Evolutionary conservation across 2,329 filamentous ascomycete species (phyloP).

Genomic region (Penicillium sp.): DNA sequence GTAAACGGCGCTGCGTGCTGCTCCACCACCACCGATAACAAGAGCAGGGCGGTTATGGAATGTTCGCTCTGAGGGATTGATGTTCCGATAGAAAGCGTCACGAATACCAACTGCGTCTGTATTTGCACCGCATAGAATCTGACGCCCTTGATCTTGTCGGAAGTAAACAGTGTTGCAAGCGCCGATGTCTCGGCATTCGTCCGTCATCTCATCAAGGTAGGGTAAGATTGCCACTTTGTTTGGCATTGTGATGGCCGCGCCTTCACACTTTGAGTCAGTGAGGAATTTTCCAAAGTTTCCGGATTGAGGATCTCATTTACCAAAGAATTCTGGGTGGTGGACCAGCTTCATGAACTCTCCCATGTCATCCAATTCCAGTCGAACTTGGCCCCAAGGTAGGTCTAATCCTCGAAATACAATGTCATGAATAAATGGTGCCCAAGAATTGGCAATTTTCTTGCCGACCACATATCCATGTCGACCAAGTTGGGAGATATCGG

Average conservation of each 20-base stretch:
- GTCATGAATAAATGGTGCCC: neutral
- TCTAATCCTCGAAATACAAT: neutral
- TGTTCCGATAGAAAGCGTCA: too few relatives aligned
- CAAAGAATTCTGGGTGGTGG: neutral
- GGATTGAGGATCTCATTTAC: too few relatives aligned
- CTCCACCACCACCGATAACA: slow-evolving; percentile 23
- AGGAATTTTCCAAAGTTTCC: too few relatives aligned
- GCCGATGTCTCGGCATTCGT: too few relatives aligned
- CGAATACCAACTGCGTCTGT: too few relatives aligned
- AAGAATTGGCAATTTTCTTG: neutral
- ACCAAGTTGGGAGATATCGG: neutral
- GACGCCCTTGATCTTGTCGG: too few relatives aligned
- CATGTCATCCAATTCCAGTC: neutral
- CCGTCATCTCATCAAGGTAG: too few relatives aligned
- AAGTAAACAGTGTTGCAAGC: too few relatives aligned
- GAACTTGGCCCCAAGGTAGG: neutral
- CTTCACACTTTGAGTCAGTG: neutral
- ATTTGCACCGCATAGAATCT: too few relatives aligned
- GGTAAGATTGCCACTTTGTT: too few relatives aligned
- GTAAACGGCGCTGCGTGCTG: slow-evolving; percentile 22
- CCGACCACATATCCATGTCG: neutral
- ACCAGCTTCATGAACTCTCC: neutral
- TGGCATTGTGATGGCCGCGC: too few relatives aligned
- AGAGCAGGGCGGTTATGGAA: slow-evolving; percentile 3
- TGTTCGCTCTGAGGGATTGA: too few relatives aligned